Conservation (phyloP, 163 green algal genomes). For the Coccomyxa subellipsoidea region DNA sequence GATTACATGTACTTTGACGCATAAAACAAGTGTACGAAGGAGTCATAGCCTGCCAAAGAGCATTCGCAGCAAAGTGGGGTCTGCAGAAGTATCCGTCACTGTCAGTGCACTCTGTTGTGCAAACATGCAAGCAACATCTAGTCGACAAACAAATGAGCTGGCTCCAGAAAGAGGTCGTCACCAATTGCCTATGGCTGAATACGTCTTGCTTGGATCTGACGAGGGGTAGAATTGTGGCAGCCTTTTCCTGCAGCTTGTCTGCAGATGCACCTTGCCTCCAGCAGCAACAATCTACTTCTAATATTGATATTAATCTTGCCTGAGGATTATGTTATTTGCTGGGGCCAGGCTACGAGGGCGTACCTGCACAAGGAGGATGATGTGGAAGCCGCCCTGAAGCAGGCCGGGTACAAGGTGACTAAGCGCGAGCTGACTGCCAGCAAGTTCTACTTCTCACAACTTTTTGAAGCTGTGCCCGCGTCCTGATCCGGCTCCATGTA, state of each 20-base stretch:
- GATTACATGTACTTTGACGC: no score
- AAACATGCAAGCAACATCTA: no score
- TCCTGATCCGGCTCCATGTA: no score
- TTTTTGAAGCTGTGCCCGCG: slow-evolving; percentile 61
- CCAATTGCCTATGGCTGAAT: not conserved
- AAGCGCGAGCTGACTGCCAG: slow-evolving; percentile 98
- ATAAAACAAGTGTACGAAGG: no score
- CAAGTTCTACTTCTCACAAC: slow-evolving; percentile 95
- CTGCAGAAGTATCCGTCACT: no score
- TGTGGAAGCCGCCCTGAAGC: slow-evolving; percentile 82
- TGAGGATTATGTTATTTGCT: slow-evolving; percentile 12
- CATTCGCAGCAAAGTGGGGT: no score
- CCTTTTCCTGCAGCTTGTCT: not conserved
- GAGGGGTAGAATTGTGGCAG: not conserved
- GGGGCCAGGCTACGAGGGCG: slow-evolving; percentile 77
- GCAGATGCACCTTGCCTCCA: not conserved
- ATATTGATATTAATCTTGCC: not conserved
- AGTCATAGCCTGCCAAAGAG: no score
- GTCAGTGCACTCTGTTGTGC: no score
- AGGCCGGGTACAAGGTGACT: slow-evolving; percentile 82
- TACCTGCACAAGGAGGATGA: slow-evolving; percentile 96
- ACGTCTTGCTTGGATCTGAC: not conserved
- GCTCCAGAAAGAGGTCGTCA: not conserved
- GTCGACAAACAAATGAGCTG: no score
- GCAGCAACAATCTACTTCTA: no score